Percentiles rank a stretch among this genome's conserved stretches.
Evolutionary conservation across 345 rosid genomes (phyloP).

Genomic region (Ailanthus altissimus): DNA sequence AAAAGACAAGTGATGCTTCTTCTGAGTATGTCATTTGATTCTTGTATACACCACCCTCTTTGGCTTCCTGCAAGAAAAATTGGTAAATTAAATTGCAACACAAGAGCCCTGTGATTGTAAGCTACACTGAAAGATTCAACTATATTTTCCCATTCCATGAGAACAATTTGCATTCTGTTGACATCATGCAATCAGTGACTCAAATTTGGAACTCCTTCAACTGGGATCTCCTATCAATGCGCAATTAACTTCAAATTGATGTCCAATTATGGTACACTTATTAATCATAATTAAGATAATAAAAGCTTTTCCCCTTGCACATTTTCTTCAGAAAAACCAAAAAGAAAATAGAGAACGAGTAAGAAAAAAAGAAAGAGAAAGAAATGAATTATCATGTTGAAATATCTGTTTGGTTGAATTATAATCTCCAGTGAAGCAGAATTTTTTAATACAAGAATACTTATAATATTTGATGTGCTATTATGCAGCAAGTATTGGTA

Average conservation of each 20-base stretch:
- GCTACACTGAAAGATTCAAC: neutral
- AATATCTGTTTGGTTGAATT: neutral
- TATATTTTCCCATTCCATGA: neutral
- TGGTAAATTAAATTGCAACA: neutral
- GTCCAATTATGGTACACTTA: neutral
- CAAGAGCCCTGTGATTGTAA: neutral
- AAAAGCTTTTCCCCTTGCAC: neutral
- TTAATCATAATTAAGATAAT: neutral
- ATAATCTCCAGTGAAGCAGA: neutral
- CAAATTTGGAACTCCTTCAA: neutral
- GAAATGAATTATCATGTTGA: neutral
- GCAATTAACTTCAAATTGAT: too few species aligned
- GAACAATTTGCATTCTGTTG: neutral
- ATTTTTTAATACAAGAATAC: neutral
- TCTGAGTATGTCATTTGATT: conserved; percentile 33
- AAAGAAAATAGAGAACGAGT: neutral
- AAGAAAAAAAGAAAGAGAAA: neutral
- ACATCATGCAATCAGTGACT: neutral
- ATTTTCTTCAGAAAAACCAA: neutral
- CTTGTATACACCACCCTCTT: conserved; percentile 26
- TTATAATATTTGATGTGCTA: conserved; percentile 1
- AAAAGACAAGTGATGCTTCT: conserved; percentile 41
- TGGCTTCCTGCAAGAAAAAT: conserved; percentile 45
- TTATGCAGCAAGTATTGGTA: neutral
- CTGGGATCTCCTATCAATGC: neutral